These are phyloP conservation scores for Amanita phalloides DNA, from an alignment of 768 basidiomycete species.

Conservation along the genomic window DNA sequence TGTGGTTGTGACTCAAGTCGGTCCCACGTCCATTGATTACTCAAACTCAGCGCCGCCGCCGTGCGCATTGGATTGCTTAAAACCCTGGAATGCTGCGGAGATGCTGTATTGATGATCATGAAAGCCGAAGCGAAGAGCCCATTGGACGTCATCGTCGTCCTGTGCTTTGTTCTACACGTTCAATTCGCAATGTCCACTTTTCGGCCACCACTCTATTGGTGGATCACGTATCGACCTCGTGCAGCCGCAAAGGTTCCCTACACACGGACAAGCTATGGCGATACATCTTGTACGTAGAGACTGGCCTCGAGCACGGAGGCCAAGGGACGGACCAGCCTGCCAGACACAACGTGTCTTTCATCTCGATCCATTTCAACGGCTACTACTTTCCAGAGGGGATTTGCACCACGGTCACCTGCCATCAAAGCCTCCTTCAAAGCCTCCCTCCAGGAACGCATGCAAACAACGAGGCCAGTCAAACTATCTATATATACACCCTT, in stretches of 20 bases:
- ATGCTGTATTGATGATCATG: no score
- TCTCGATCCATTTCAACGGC: slow-evolving; percentile 1
- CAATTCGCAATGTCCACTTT: no score
- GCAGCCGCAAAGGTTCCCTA: neutral
- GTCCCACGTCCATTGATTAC: neutral
- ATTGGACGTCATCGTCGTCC: no score
- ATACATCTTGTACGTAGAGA: neutral
- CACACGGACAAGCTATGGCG: neutral
- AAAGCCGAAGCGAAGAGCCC: no score
- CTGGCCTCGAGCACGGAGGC: neutral
- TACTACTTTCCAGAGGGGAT: neutral
- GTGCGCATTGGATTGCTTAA: no score
- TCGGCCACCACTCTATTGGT: no score
- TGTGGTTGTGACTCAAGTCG: slow-evolving; percentile 1
- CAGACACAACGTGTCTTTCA: slow-evolving; percentile 1
- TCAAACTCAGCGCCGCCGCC: no score
- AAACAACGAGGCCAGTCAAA: slow-evolving; percentile 3
- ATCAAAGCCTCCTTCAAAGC: neutral
- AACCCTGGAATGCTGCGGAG: neutral
- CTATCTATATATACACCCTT: slow-evolving; percentile 1
- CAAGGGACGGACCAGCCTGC: neutral
- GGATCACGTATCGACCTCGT: neutral
- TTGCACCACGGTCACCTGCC: slow-evolving; percentile 1
- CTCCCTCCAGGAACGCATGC: slow-evolving; percentile 3
- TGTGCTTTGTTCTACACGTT: no score